Evolutionary conservation across 1,284 basidiomycete genomes (phyloP).

Genomic region (Ustilago sp.): DNA sequence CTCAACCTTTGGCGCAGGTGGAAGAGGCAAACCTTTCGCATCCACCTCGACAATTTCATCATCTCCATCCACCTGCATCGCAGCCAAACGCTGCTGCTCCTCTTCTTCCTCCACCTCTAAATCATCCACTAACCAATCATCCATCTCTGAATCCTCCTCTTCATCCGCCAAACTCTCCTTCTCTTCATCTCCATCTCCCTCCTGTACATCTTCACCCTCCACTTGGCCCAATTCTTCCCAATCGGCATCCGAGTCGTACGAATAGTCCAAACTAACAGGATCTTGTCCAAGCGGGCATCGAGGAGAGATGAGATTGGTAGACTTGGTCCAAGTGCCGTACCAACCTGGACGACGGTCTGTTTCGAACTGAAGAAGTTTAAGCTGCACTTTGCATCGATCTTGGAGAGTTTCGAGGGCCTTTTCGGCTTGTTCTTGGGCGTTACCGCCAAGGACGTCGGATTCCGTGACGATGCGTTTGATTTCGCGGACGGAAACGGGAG

Average conservation of each 20-base stretch:
- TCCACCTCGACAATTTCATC: conserved; percentile 52
- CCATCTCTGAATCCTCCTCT: conserved; percentile 66
- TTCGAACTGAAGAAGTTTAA: conserved; percentile 66
- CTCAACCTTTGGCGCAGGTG: not conserved
- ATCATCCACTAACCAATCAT: conserved; percentile 68
- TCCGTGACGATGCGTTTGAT: conserved; percentile 66
- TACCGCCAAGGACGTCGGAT: conserved; percentile 64
- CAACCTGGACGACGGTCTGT: conserved; percentile 65
- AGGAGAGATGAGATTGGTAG: conserved; percentile 62
- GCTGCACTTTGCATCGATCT: conserved; percentile 58
- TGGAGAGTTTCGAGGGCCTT: conserved; percentile 57
- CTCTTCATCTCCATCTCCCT: conserved; percentile 55
- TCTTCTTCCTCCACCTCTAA: conserved; percentile 64
- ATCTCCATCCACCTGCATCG: conserved; percentile 38
- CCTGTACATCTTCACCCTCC: conserved; percentile 63
- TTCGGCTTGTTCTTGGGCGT: conserved; percentile 59
- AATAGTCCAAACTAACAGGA: conserved; percentile 65
- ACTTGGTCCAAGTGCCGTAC: conserved; percentile 66
- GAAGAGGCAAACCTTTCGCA: conserved; percentile 37
- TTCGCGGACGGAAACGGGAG: conserved; percentile 61
- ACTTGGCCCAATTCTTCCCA: conserved; percentile 66
- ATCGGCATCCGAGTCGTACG: conserved; percentile 67
- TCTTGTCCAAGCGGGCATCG: conserved; percentile 65
- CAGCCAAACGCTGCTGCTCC: conserved; percentile 24
- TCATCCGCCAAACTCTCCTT: conserved; percentile 52